Percentiles rank a stretch among this genome's conserved stretches.
Evolutionary conservation across 1,139 yeast species (phyloP).

Genomic region (Zygosaccharomyces sapae): DNA sequence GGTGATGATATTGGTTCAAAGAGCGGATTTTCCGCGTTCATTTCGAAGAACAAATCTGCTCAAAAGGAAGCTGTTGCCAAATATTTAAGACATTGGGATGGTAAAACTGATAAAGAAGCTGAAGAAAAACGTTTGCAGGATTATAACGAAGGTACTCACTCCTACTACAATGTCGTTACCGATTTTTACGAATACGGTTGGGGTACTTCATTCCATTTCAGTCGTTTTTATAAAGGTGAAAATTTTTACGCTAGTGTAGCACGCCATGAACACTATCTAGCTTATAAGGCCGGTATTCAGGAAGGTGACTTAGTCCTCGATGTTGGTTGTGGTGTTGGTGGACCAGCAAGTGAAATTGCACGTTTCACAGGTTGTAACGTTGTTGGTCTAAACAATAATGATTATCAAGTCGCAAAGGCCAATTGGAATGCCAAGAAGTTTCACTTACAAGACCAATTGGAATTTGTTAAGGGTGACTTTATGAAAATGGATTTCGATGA

Average conservation of each 20-base stretch:
- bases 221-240: constrained; percentile 90
- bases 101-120: constrained; percentile 69
- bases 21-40: constrained; percentile 71
- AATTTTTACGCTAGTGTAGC: constrained; percentile 93
- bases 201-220: constrained; percentile 98
- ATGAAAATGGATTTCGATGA: constrained; percentile 98
- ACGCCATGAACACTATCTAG: constrained; percentile 94
- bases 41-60: constrained; percentile 73
- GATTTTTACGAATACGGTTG: constrained; percentile 98
- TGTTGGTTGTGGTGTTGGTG: constrained; percentile 99
- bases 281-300: constrained; percentile 74
- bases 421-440: constrained; percentile 68
- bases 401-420: constrained; percentile 93
- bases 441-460: constrained; percentile 66
- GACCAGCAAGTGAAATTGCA: constrained; percentile 95
- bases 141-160: constrained; percentile 87
- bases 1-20: constrained; percentile 63
- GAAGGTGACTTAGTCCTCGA: constrained; percentile 86
- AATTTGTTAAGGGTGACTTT: constrained; percentile 94
- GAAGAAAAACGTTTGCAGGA: constrained; percentile 74
- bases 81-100: constrained; percentile 96
- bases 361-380: constrained; percentile 85
- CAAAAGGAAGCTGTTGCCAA: constrained; percentile 81
- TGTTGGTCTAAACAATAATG: constrained; percentile 93
- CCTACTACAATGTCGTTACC: constrained; percentile 93